phyloP scores from a whole-genome alignment of 768 basidiomycete species.

The Rhodotorula toruloides region DNA sequence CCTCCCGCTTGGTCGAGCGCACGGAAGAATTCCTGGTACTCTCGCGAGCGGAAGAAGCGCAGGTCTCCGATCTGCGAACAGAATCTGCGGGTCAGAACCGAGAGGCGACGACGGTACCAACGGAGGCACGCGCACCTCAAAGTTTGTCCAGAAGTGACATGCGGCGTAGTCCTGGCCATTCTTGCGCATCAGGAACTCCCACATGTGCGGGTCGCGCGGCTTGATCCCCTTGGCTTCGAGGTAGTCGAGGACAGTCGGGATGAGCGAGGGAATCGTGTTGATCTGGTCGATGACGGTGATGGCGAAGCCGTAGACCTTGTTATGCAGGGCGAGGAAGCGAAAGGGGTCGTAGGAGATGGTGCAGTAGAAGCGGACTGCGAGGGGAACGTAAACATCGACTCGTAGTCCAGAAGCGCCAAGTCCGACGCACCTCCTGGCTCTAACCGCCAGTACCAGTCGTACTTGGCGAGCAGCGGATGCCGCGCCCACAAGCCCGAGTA shows the following conservation, averaged over 20 bases:
- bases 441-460: conserved; percentile 28
- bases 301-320: conserved; percentile 32
- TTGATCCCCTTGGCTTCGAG: background rate
- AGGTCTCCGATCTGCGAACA: conserved; percentile 80
- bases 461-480: conserved; percentile 6
- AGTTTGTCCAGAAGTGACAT: conserved; percentile 30
- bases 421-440: conserved; percentile 23
- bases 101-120: background rate
- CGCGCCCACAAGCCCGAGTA: conserved; percentile 29
- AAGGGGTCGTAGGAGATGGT: conserved; percentile 32
- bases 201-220: background rate
- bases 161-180: background rate
- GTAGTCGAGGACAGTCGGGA: background rate
- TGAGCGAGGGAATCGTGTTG: conserved; percentile 29
- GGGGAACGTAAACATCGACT: background rate
- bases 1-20: conserved; percentile 73
- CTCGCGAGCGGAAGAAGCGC: conserved; percentile 77
- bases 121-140: conserved; percentile 11
- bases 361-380: conserved; percentile 28
- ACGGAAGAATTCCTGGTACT: conserved; percentile 74
- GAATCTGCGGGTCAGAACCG: conserved; percentile 45
- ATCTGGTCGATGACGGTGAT: conserved; percentile 29
- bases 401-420: no score
- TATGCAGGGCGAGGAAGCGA: conserved; percentile 22
- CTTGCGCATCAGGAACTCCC: conserved; percentile 16